Evolutionary conservation across 75 land plant genomes (phyloP), one percentile per base, ranked within the genome.

Genomic region (Cryptomeria japonica): DNA sequence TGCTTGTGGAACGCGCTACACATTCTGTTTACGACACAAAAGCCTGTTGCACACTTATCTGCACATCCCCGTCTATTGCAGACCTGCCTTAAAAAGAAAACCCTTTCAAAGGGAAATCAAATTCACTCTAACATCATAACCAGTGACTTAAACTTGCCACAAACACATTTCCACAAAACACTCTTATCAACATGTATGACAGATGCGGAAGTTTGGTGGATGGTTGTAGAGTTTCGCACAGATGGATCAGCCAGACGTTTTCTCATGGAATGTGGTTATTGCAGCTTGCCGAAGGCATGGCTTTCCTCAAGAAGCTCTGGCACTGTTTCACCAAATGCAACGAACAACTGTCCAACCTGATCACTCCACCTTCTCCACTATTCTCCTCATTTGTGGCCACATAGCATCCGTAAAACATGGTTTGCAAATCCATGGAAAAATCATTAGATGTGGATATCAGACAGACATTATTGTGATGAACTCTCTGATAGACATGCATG

Each of bases 401-500:
- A 0, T 68, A 28, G 72, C 31, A 28, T 68, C 72, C 28, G 72
- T 68, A 68, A 68, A 68, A 68, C 64, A 44, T 36, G 92, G 91
- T 41, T 68, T 88, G 85, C 90, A 86, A 38, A 83, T 96, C 0
- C 94, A 94, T 84, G 55, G 85, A 22, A 80, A 91, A 78, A 44
- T 82, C 2, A 34, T 91, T 47, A 90, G 90, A 88, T 83, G 85
- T 76, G 94, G 95, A 18, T 90, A 89, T 83, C 94, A 90, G 22
- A 55, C 51, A 0, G 97, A 94, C 88, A 14, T 90, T 86, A 92
- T 89, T 84, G 89, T 94, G 13, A 88, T 89, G 44, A 96, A 92
- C 80, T 86, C 94, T 19, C 88, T 96, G 84, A 87, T 94, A 38
- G 91, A 92, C 84, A 90, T 91, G 93, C 94, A 93, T 87, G 89